Percentiles rank a stretch among this genome's conserved stretches.
Evolutionary conservation across 208 protist species (phyloP).

Genomic region (Leishmania tarentolae): DNA sequence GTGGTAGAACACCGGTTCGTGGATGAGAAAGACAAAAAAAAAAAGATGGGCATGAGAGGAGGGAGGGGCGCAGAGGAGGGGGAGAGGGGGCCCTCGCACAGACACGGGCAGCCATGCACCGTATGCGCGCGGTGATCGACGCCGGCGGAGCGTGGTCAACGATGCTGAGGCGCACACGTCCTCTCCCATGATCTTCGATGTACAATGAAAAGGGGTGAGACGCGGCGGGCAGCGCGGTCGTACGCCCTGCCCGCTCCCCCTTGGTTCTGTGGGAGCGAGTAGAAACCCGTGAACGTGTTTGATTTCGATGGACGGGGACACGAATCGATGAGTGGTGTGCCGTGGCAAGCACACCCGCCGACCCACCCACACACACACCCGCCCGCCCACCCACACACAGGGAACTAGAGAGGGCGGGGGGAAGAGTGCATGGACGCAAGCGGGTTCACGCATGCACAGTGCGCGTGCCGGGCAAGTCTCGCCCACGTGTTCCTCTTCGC

Average conservation of each 20-base stretch:
- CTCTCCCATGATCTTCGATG: not conserved
- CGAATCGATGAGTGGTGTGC: not conserved
- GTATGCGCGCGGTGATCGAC: no score
- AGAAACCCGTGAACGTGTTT: not conserved
- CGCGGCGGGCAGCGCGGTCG: not conserved
- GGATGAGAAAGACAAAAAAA: not conserved
- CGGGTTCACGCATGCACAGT: no score
- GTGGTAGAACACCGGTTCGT: slow-evolving; percentile 2
- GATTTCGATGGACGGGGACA: not conserved
- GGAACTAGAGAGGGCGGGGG: not conserved
- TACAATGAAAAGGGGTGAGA: not conserved
- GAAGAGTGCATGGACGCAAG: no score
- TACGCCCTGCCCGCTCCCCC: not conserved
- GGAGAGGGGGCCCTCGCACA: not conserved
- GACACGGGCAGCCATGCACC: not conserved
- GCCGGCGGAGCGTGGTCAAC: not conserved
- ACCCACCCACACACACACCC: not conserved
- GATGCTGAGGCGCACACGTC: not conserved
- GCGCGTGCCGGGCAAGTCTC: no score
- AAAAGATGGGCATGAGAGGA: no score
- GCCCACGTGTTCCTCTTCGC: no score
- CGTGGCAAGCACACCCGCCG: not conserved
- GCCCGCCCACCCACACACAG: not conserved
- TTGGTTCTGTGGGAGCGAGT: not conserved
- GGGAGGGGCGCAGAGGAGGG: no score